Evolutionary conservation across 345 rosid species (phyloP), one percentile per base, ranked within the genome.

Genomic region (Erodium maritimum): DNA sequence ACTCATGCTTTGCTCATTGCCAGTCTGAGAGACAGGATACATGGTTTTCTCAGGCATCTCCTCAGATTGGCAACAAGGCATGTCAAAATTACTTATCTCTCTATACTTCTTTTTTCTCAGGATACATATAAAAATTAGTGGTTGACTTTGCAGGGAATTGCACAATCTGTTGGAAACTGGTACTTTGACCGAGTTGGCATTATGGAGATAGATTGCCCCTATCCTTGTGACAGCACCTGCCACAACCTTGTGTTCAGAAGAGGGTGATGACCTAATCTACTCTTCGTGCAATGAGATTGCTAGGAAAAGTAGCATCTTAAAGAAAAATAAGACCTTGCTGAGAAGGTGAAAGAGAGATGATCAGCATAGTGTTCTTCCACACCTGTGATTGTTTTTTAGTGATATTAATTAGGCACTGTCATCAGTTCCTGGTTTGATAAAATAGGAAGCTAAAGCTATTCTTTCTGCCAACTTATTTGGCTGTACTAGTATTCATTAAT

Each of bases 1-100:
- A 81, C 64, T 81, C 87, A 7, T 81, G 87, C 59, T 81, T 81
- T 42, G 77, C 79, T 60, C 81, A 79, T 65, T 81, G 83, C 74
- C 81, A 79, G 63, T 61, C 81, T 12, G 86, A 78, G 63, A 73
- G 79, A 60, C 87, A 73, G 21, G 87, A 79, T 61, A 76, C 83
- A 5, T 81, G 87, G 87, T 79, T 79, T 23, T 71, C 74, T 8
- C 69, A 60, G 21, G 22, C 66, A 67, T 76, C 87, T 61, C 83
- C 83, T 3, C 66, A 58, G 11, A 50, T 81, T 13, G 51, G 76
- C 50, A 76, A 72, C 61, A 76, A 76, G 83, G 86, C 64, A 69
- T 58, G 62, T 42, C 19, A 3, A 21, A 33, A 10, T 55, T 19
- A 8, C 20, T 21, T 56, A 11, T 23, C 20, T 54, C 22, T 13